Conservation (phyloP, 768 basidiomycete genomes). For the Serendipita vermifera region DNA sequence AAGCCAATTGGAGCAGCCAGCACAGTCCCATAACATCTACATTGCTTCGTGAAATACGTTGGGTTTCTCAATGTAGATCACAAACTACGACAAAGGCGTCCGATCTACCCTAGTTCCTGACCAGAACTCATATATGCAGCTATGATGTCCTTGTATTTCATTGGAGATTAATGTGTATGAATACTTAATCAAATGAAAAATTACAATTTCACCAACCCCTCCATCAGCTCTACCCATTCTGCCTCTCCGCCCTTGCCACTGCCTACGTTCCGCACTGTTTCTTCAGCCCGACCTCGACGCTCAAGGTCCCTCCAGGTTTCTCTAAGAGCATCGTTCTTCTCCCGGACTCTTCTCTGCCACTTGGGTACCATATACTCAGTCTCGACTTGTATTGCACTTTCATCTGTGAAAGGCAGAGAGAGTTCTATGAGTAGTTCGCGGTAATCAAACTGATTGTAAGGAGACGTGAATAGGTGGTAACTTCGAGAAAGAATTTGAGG, state of each 20-base stretch:
- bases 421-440: slow-evolving; percentile 36
- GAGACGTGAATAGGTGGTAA: slow-evolving; percentile 41
- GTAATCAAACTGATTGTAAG: slow-evolving; percentile 52
- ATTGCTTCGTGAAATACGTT: too few relatives aligned
- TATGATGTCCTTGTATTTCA: too few relatives aligned
- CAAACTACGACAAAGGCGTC: too few relatives aligned
- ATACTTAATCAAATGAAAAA: too few relatives aligned
- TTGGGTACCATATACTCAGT: slow-evolving; percentile 28
- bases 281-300: slow-evolving; percentile 39
- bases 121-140: too few relatives aligned
- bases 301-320: slow-evolving; percentile 47
- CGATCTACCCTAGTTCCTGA: too few relatives aligned
- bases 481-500: slow-evolving; percentile 14
- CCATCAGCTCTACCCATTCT: slow-evolving; percentile 49
- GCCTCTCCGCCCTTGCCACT: slow-evolving; percentile 28
- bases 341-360: slow-evolving; percentile 51
- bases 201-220: too few relatives aligned
- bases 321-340: slow-evolving; percentile 35
- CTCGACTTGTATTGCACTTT: slow-evolving; percentile 18
- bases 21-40: too few relatives aligned
- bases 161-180: too few relatives aligned
- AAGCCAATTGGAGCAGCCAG: too few relatives aligned
- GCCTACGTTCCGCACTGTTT: slow-evolving; percentile 55
- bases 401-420: slow-evolving; percentile 32
- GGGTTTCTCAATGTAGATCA: too few relatives aligned